A percentile compares a stretch with the other conserved stretches of the same genome.
Evolutionary conservation across 495 filamentous ascomycete genomes (phyloP).

Genomic region (Massariosphaeria phaeospora): DNA sequence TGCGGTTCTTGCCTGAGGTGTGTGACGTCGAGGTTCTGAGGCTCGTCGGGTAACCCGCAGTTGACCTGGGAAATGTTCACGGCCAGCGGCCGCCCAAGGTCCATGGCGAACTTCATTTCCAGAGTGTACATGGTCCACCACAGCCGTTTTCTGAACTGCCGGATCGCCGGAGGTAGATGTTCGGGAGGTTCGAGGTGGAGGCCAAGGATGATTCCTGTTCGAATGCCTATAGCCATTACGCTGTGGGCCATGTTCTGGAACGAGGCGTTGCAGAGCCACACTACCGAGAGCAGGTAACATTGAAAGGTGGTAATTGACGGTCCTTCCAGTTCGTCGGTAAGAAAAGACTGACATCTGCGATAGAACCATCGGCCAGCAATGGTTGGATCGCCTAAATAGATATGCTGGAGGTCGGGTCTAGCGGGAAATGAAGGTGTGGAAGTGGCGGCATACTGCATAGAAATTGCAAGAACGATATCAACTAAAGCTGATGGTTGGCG

Average conservation of each 20-base stretch:
- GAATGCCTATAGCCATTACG: constrained; percentile 42
- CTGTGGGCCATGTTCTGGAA: constrained; percentile 51
- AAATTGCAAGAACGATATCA: constrained; percentile 52
- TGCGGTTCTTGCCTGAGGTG: background rate
- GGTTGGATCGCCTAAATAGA: constrained; percentile 40
- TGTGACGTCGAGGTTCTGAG: background rate
- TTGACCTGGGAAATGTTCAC: constrained; percentile 37
- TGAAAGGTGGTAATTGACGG: constrained; percentile 51
- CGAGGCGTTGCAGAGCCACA: constrained; percentile 47
- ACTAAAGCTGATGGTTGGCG: constrained; percentile 51
- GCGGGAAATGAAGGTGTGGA: constrained; percentile 15
- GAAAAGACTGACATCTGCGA: constrained; percentile 45
- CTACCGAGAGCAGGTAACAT: constrained; percentile 45
- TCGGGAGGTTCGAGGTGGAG: constrained; percentile 48
- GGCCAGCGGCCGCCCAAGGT: constrained; percentile 49
- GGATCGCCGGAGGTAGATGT: constrained; percentile 37
- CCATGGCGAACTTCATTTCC: constrained; percentile 49
- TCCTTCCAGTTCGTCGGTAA: constrained; percentile 47
- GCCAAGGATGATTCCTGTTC: constrained; percentile 50
- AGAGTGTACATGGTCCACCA: constrained; percentile 52
- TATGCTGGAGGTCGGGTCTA: background rate
- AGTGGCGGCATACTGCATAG: constrained; percentile 50
- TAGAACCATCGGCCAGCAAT: constrained; percentile 48
- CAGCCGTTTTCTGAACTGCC: constrained; percentile 46
- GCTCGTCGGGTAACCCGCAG: constrained; percentile 39